Base-by-base conservation (phyloP, 2,329 filamentous ascomycete species). In the Raffaelea arxii region DNA sequence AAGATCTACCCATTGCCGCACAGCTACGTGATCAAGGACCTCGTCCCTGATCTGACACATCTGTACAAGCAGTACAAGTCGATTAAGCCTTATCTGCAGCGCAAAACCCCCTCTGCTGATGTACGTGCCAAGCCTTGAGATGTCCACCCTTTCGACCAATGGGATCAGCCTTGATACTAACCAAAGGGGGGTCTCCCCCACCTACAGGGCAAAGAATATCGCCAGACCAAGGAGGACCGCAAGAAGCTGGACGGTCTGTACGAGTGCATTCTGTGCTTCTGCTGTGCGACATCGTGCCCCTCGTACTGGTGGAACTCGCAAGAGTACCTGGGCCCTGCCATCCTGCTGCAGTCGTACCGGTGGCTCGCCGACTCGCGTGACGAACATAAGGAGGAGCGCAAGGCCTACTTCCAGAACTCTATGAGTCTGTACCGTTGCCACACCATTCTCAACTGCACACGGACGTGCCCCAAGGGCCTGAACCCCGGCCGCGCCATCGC, bases 11-110 rank as follows among this genome's bases (percentile, higher is more conserved):
- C 92, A 51, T 78, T 98, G 56, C 92, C 92, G 59, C 92, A 98
- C 73, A 96, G 90, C 68, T 98, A 96, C 70, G 87, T 98, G 58
- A 90, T 98, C 71, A 98, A 97, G 80, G 92, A 98, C 66, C 81
- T 98, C 53, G 92, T 98, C 27, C 91, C 92, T 49, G 92, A 98
- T 65, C 74, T 98, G 72, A 98, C 92, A 53, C 86, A 92, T 62
- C 97, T 98, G 74, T 98, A 98, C 81, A 97, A 97, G 79, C 92
- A 98, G 77, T 98, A 98, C 80, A 95, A 96, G 72, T 96, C 90
- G 16, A 96, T 98, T 72, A 94, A 97, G 82, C 92, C 92, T 38
- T 98, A 95, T 67, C 82, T 98, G 46, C 92, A 97, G 74, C 81
- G 89, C 62, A 84, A 90, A 54, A 92, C 87, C 24, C 84, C 86